phyloP scores from a whole-genome alignment of 2,329 filamentous ascomycete species.

The Aspergillus fructus region DNA sequence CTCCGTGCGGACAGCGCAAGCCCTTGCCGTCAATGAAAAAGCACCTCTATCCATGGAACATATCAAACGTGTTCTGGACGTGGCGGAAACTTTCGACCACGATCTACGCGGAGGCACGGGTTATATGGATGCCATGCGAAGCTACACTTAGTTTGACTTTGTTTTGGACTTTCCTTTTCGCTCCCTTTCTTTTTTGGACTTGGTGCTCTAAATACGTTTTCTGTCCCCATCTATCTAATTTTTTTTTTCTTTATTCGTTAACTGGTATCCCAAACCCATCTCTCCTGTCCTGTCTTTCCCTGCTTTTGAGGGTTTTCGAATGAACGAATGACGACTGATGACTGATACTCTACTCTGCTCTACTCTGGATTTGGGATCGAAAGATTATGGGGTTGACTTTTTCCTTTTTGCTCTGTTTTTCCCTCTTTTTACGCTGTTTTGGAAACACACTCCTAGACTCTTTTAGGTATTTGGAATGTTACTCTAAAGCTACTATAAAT shows the following conservation, averaged over 20 bases:
- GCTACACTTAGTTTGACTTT: slow-evolving; percentile 53
- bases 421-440: background rate
- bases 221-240: background rate
- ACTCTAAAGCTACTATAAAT: background rate
- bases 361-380: background rate
- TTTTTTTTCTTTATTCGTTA: background rate
- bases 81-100: slow-evolving; percentile 77
- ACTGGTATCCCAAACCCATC: background rate
- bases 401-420: background rate
- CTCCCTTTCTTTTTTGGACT: background rate
- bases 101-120: slow-evolving; percentile 79
- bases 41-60: slow-evolving; percentile 73
- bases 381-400: background rate
- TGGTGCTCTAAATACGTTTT: background rate
- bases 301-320: background rate
- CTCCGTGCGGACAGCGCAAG: slow-evolving; percentile 77
- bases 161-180: background rate
- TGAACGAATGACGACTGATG: background rate
- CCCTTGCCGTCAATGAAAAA: slow-evolving; percentile 73
- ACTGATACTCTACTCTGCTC: background rate
- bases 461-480: background rate
- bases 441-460: background rate
- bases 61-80: slow-evolving; percentile 78
- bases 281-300: background rate
- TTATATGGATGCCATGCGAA: slow-evolving; percentile 80